Percentiles rank a stretch among this genome's conserved stretches.
phyloP scores from a whole-genome alignment of 1,139 yeast species.

The Chernovozyma sophiae-reginae region DNA sequence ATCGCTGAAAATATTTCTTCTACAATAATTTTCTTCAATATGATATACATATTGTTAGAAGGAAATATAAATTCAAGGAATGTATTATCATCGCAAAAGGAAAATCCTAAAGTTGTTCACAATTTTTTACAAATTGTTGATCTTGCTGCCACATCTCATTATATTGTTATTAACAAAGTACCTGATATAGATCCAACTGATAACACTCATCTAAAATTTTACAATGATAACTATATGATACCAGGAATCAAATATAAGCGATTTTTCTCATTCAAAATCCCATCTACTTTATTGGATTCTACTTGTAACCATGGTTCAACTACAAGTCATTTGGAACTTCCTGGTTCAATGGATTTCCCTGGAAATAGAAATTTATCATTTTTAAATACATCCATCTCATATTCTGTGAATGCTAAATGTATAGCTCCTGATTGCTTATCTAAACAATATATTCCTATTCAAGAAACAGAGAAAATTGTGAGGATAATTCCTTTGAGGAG shows the following conservation, averaged over 20 bases:
- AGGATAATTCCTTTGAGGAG: slow-evolving; percentile 2
- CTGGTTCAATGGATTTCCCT: slow-evolving; percentile 3
- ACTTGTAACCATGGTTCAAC: slow-evolving; percentile 2
- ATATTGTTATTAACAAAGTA: slow-evolving; percentile 22
- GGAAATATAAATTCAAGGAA: slow-evolving; percentile 30
- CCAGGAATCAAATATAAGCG: slow-evolving; percentile 34
- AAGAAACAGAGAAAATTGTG: slow-evolving; percentile 1
- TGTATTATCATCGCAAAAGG: slow-evolving; percentile 13
- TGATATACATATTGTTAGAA: slow-evolving; percentile 56
- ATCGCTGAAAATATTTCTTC: slow-evolving; percentile 40
- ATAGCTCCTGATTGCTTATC: slow-evolving; percentile 2
- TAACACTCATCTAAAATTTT: slow-evolving; percentile 22
- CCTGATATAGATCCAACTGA: slow-evolving; percentile 23
- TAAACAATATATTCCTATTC: slow-evolving; percentile 1
- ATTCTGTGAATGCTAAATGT: slow-evolving; percentile 4
- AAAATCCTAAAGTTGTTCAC: slow-evolving; percentile 7
- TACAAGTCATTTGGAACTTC: slow-evolving; percentile 1
- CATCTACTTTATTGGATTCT: slow-evolving; percentile 32
- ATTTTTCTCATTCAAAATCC: slow-evolving; percentile 39
- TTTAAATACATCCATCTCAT: slow-evolving; percentile 1
- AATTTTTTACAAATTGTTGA: slow-evolving; percentile 43
- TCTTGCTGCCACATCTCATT: slow-evolving; percentile 36
- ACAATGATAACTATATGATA: slow-evolving; percentile 3
- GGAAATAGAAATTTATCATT: neutral
- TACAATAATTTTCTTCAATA: slow-evolving; percentile 45